Conservation (phyloP, 148 eudicot genomes). For the Tetragonia tetragonoides region DNA sequence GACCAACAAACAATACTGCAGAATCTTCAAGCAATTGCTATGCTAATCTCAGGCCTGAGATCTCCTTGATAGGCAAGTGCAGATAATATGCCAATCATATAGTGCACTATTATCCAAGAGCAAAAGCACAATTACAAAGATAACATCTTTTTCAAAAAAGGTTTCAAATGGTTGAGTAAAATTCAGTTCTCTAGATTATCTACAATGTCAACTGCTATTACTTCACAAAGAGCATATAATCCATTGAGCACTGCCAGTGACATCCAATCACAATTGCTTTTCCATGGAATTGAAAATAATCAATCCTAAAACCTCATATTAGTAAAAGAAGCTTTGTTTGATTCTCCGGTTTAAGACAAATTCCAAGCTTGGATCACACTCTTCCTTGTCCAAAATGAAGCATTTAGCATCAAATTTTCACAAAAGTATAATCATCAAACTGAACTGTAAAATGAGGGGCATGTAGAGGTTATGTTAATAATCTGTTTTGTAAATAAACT, state of each 20-base stretch:
- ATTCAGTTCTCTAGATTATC: not conserved
- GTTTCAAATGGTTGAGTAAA: not conserved
- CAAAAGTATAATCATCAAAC: conserved; percentile 22
- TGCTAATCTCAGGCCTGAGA: not conserved
- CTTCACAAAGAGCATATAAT: not conserved
- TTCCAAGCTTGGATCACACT: not conserved
- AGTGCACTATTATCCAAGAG: not conserved
- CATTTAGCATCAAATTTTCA: not conserved
- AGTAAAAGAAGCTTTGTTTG: not conserved
- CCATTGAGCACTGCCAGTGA: not conserved
- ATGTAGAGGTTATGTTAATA: no score
- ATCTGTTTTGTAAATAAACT: no score
- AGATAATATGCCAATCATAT: conserved; percentile 1
- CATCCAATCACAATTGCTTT: not conserved
- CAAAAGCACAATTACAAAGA: not conserved
- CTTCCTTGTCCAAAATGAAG: not conserved
- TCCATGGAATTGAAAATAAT: not conserved
- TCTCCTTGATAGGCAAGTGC: not conserved
- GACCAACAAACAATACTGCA: conserved; percentile 8
- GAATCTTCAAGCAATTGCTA: conserved; percentile 1
- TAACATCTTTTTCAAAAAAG: not conserved
- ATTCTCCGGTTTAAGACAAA: not conserved
- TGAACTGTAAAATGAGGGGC: conserved; percentile 86
- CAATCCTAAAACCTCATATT: not conserved
- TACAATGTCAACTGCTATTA: not conserved